phyloP scores from a whole-genome alignment of 2,329 filamentous ascomycete genomes.

The Verticillium isaacii region DNA sequence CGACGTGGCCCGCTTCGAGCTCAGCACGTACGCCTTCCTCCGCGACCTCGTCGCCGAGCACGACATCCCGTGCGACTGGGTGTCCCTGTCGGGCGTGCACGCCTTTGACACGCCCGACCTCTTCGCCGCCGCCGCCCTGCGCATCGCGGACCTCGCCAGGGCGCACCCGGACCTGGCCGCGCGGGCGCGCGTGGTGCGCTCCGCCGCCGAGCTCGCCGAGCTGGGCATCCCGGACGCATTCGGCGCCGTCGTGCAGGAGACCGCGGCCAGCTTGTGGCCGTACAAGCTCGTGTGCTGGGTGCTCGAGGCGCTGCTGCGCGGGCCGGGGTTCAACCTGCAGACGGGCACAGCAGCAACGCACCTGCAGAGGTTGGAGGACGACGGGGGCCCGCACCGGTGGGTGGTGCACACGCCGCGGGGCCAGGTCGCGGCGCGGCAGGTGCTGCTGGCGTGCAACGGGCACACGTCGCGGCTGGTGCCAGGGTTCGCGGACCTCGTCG shows the following conservation, averaged over 20 bases:
- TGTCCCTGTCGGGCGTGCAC: slow-evolving; percentile 57
- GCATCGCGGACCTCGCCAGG: slow-evolving; percentile 45
- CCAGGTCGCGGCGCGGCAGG: slow-evolving; percentile 52
- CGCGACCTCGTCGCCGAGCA: slow-evolving; percentile 51
- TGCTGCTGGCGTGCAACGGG: slow-evolving; percentile 78
- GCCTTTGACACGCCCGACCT: slow-evolving; percentile 53
- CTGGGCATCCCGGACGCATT: slow-evolving; percentile 52
- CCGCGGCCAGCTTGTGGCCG: slow-evolving; percentile 71
- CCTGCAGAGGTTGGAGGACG: slow-evolving; percentile 27
- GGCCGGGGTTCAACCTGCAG: slow-evolving; percentile 61
- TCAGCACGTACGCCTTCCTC: slow-evolving; percentile 61
- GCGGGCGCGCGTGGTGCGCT: slow-evolving; percentile 35
- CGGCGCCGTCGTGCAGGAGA: slow-evolving; percentile 59
- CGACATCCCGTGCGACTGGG: slow-evolving; percentile 66
- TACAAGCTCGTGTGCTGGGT: slow-evolving; percentile 78
- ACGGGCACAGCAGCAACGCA: slow-evolving; percentile 63
- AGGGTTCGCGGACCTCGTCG: slow-evolving; percentile 62
- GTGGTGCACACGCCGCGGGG: slow-evolving; percentile 65
- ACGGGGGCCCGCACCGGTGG: slow-evolving; percentile 37
- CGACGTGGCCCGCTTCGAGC: slow-evolving; percentile 65
- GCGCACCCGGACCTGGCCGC: slow-evolving; percentile 53
- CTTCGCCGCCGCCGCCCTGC: slow-evolving; percentile 44
- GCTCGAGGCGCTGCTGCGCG: slow-evolving; percentile 51
- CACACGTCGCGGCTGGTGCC: slow-evolving; percentile 77
- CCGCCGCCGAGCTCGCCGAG: slow-evolving; percentile 35